phyloP scores from a whole-genome alignment of 257 asterid genomes.

The Voacanga thouarsii region DNA sequence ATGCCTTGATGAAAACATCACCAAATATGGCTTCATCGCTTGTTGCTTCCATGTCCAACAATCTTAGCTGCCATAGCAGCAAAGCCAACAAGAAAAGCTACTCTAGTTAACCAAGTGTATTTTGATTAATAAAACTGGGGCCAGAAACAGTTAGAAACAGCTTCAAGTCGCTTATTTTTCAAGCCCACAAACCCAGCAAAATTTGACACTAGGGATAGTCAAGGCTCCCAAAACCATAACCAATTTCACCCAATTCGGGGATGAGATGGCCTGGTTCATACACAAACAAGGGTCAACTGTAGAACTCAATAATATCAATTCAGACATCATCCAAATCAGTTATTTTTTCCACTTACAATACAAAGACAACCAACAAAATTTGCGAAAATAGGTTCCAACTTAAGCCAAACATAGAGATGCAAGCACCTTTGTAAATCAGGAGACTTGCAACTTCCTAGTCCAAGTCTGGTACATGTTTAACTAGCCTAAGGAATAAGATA shows the following conservation, averaged over 20 bases:
- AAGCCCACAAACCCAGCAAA: too few relatives aligned
- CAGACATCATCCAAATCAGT: constrained; percentile 39
- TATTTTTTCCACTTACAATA: constrained; percentile 37
- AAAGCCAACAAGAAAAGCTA: too few relatives aligned
- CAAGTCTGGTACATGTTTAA: constrained; percentile 31
- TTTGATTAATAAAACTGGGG: too few relatives aligned
- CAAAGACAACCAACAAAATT: constrained; percentile 38
- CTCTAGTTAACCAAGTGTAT: too few relatives aligned
- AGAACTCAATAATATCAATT: constrained; percentile 19
- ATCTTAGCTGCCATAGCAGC: too few relatives aligned
- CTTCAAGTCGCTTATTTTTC: too few relatives aligned
- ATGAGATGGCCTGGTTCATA: not conserved
- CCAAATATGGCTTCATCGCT: too few relatives aligned
- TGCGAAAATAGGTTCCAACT: constrained; percentile 31
- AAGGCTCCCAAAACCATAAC: not conserved
- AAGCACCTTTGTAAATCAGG: constrained; percentile 22
- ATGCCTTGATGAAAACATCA: too few relatives aligned
- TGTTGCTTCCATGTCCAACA: too few relatives aligned
- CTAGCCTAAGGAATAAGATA: constrained; percentile 36
- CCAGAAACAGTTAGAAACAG: too few relatives aligned
- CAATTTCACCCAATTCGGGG: not conserved
- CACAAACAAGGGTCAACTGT: constrained; percentile 15
- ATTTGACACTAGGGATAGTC: too few relatives aligned
- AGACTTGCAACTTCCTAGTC: constrained; percentile 18
- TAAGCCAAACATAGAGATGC: constrained; percentile 26